These are phyloP conservation scores for Cornus controversa DNA, from an alignment of 148 eudicot species.

Conservation along the genomic window DNA sequence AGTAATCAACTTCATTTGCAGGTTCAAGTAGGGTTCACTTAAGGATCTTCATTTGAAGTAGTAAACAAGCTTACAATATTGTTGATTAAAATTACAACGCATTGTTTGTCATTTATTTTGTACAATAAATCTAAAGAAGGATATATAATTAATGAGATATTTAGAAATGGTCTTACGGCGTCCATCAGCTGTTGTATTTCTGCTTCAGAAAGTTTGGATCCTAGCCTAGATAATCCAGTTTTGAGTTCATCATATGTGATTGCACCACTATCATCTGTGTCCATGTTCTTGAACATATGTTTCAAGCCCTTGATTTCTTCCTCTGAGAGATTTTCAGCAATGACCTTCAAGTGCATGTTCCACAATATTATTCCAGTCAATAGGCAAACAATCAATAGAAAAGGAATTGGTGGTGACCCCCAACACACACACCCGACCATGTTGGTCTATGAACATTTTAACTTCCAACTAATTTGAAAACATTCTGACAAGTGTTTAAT, in stretches of 20 bases:
- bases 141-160: neutral
- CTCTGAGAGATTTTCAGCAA: conserved; percentile 72
- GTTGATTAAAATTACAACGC: neutral
- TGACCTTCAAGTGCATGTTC: conserved; percentile 56
- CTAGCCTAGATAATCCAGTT: conserved; percentile 64
- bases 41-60: neutral
- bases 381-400: neutral
- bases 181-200: conserved; percentile 83
- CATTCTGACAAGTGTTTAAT: neutral
- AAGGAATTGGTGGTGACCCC: neutral
- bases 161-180: conserved; percentile 52
- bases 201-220: conserved; percentile 61
- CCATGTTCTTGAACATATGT: conserved; percentile 85
- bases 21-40: neutral
- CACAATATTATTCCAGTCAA: neutral
- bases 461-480: neutral
- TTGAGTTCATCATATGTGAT: conserved; percentile 82
- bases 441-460: too few species aligned
- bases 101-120: neutral
- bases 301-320: conserved; percentile 82
- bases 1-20: neutral
- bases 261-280: conserved; percentile 80
- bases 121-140: neutral
- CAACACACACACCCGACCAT: neutral
- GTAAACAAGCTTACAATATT: neutral